Conservation (phyloP, 2,329 filamentous ascomycete species). For the Aspergillus ochraceus region DNA sequence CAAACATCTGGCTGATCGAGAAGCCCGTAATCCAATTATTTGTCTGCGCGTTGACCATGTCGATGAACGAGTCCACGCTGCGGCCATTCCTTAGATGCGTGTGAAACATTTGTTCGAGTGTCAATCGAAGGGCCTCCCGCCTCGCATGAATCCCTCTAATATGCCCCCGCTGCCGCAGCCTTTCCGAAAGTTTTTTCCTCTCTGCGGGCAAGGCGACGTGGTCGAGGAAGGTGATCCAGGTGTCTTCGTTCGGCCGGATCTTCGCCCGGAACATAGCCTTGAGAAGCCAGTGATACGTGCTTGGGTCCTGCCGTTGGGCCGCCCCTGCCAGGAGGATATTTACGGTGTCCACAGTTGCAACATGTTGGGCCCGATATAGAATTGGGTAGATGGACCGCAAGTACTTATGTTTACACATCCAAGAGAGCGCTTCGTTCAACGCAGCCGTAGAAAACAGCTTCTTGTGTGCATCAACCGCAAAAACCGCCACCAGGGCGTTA, state of each 20-base stretch:
- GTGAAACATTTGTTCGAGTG: slow-evolving; percentile 34
- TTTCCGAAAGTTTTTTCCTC: slow-evolving; percentile 30
- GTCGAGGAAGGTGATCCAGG: slow-evolving; percentile 44
- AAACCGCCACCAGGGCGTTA: slow-evolving; percentile 31
- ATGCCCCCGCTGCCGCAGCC: slow-evolving; percentile 34
- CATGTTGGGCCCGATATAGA: slow-evolving; percentile 35
- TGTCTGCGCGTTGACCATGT: slow-evolving; percentile 37
- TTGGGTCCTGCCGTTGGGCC: slow-evolving; percentile 40
- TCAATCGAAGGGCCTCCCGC: slow-evolving; percentile 28
- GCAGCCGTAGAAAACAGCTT: slow-evolving; percentile 41
- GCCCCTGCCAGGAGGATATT: slow-evolving; percentile 45
- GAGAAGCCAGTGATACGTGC: slow-evolving; percentile 40
- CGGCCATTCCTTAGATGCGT: slow-evolving; percentile 34
- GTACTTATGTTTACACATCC: slow-evolving; percentile 34
- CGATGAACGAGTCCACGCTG: slow-evolving; percentile 38
- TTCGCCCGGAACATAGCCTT: slow-evolving; percentile 38
- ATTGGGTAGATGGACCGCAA: slow-evolving; percentile 33
- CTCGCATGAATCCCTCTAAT: slow-evolving; percentile 25
- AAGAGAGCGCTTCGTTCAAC: slow-evolving; percentile 42
- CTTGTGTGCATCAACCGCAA: slow-evolving; percentile 30
- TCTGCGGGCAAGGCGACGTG: slow-evolving; percentile 26
- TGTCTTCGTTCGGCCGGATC: slow-evolving; percentile 41
- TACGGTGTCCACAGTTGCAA: slow-evolving; percentile 42
- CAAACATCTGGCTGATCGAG: slow-evolving; percentile 40
- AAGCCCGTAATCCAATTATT: slow-evolving; percentile 38